Evolutionary conservation across 768 basidiomycete genomes (phyloP).

Genomic region (Termitomyces sp.): DNA sequence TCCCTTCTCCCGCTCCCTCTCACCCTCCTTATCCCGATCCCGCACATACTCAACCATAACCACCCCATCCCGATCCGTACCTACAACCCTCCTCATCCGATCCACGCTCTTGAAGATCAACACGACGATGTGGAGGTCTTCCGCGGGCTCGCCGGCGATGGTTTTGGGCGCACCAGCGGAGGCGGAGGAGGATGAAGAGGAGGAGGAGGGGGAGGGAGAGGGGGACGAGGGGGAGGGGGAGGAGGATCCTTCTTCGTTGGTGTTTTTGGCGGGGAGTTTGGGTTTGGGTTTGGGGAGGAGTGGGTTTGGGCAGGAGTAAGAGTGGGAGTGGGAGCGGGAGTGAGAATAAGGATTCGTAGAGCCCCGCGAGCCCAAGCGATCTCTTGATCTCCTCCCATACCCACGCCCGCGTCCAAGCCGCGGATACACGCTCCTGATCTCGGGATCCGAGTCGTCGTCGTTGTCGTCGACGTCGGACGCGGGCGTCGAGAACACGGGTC

Average conservation of each 20-base stretch:
- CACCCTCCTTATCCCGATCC: constrained; percentile 3
- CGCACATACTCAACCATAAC: neutral
- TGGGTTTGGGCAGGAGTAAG: too few relatives aligned
- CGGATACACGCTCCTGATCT: neutral
- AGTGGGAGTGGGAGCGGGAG: too few relatives aligned
- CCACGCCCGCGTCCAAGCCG: too few relatives aligned
- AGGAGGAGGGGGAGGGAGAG: too few relatives aligned
- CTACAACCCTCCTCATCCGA: constrained; percentile 1
- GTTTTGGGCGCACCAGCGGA: neutral
- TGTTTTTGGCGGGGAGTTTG: too few relatives aligned
- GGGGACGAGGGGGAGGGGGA: too few relatives aligned
- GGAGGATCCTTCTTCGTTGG: too few relatives aligned
- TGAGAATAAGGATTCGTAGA: too few relatives aligned
- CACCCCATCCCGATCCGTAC: neutral
- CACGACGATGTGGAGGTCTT: constrained; percentile 30
- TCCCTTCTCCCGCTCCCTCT: constrained; percentile 1
- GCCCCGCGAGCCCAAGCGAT: too few relatives aligned
- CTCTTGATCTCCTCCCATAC: too few relatives aligned
- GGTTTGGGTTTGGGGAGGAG: too few relatives aligned
- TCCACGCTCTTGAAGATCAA: constrained; percentile 28
- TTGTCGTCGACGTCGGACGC: neutral
- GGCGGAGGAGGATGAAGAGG: too few relatives aligned
- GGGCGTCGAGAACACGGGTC: neutral
- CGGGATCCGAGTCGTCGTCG: neutral
- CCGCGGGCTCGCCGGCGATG: constrained; percentile 5